Conservation (phyloP, 2,329 filamentous ascomycete species). For the Myriangium duriaei region DNA sequence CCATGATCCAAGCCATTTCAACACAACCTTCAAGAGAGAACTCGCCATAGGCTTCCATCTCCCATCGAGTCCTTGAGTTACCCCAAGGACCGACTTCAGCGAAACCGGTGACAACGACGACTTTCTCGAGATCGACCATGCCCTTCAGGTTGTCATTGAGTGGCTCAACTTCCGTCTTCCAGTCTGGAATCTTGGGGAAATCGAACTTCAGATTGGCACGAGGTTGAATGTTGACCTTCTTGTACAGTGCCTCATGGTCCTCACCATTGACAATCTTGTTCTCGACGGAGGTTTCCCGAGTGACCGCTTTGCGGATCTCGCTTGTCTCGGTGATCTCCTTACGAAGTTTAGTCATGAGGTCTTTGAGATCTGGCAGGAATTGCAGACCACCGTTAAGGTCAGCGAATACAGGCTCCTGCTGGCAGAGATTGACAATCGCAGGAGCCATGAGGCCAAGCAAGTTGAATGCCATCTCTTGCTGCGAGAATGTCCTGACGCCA, state of each 20-base stretch:
- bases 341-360: constrained; percentile 82
- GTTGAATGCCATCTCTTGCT: constrained; percentile 99
- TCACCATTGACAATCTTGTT: constrained; percentile 96
- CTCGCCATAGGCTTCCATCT: constrained; percentile 95
- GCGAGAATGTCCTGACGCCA: constrained; percentile 94
- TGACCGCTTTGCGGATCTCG: constrained; percentile 84
- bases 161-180: constrained; percentile 80
- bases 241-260: constrained; percentile 81
- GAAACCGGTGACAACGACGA: constrained; percentile 94
- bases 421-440: constrained; percentile 86
- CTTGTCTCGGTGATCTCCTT: constrained; percentile 93
- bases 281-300: constrained; percentile 89
- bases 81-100: constrained; percentile 95
- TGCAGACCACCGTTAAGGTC: constrained; percentile 96
- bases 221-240: constrained; percentile 84
- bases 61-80: constrained; percentile 95
- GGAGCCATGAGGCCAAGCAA: constrained; percentile 91
- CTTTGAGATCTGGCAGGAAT: constrained; percentile 92
- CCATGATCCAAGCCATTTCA: constrained; percentile 99
- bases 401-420: constrained; percentile 88
- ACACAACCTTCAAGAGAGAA: constrained; percentile 97
- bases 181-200: constrained; percentile 81
- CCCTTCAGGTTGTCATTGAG: constrained; percentile 82
- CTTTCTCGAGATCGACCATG: constrained; percentile 97
- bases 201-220: constrained; percentile 97